Evolutionary conservation across 129 eudicot genomes (phyloP).

Genomic region (Calendula officinalis): DNA sequence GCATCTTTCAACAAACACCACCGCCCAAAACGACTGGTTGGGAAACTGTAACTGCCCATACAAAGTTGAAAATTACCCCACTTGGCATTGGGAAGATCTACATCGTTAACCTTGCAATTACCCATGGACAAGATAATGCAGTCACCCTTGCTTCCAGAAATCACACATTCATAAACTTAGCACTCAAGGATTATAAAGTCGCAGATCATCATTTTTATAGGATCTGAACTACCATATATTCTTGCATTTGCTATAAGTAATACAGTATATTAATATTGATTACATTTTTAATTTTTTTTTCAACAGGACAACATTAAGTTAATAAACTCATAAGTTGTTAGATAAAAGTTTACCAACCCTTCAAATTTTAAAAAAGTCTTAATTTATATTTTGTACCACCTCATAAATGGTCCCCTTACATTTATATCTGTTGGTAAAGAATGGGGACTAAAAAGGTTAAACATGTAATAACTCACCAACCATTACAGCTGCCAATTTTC

Average conservation of each 20-base stretch:
- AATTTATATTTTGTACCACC: neutral
- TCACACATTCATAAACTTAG: slow-evolving; percentile 30
- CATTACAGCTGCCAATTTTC: slow-evolving; percentile 77
- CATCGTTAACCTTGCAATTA: slow-evolving; percentile 63
- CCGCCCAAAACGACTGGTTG: too few relatives aligned
- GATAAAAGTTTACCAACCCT: too few relatives aligned
- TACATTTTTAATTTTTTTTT: too few relatives aligned
- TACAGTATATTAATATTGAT: too few relatives aligned
- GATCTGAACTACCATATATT: neutral
- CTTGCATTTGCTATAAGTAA: neutral
- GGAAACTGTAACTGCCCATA: slow-evolving; percentile 5
- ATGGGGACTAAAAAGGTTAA: neutral
- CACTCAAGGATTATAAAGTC: neutral
- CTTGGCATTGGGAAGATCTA: slow-evolving; percentile 69
- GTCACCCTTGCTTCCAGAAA: slow-evolving; percentile 85
- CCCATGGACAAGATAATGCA: slow-evolving; percentile 95
- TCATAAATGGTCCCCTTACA: neutral
- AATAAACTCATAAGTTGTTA: too few relatives aligned
- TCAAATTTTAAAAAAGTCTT: too few relatives aligned
- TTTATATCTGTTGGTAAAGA: neutral
- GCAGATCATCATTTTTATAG: neutral
- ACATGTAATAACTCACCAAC: slow-evolving; percentile 53
- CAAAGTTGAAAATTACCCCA: slow-evolving; percentile 48
- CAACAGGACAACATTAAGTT: too few relatives aligned
- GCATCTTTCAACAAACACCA: slow-evolving; percentile 96